Evolutionary conservation across 139 green algal genomes (phyloP).

Genomic region (Pleodorina starrii): DNA sequence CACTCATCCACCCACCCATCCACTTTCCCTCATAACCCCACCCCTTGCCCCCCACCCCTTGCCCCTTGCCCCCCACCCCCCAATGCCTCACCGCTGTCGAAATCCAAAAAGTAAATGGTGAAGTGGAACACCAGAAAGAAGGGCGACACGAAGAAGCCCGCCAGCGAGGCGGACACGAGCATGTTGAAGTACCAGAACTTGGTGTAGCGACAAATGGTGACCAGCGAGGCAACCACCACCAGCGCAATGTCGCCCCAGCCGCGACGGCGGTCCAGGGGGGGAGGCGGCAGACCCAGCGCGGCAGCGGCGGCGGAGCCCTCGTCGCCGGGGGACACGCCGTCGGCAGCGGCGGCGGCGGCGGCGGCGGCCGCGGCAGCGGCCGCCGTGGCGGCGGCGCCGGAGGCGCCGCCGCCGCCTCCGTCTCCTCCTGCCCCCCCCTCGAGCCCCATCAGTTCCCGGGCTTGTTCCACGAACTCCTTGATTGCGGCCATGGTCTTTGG

Average conservation of each 20-base stretch:
- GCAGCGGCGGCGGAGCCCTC: background rate
- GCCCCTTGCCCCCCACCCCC: no score
- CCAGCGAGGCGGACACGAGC: conserved; percentile 43
- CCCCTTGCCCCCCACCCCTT: no score
- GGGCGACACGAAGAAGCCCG: conserved; percentile 48
- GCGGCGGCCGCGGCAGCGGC: background rate
- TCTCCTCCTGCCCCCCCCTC: background rate
- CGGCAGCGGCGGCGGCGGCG: no score
- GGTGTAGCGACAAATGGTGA: background rate
- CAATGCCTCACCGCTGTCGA: conserved; percentile 49
- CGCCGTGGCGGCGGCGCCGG: background rate
- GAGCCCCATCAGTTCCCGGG: background rate
- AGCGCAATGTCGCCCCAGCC: background rate
- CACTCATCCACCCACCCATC: no score
- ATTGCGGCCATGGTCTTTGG: background rate
- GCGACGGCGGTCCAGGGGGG: background rate
- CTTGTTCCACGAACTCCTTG: background rate
- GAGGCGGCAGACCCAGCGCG: background rate
- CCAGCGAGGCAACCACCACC: background rate
- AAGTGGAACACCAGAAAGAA: conserved; percentile 60
- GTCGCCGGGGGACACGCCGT: no score
- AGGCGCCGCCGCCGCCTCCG: background rate
- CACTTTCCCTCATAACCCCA: no score
- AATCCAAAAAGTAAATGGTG: conserved; percentile 57
- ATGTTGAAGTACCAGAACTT: conserved; percentile 57